Evolutionary conservation across 192 early-diverging fungal species (phyloP).

Genomic region (Rhizophagus prolifer): DNA sequence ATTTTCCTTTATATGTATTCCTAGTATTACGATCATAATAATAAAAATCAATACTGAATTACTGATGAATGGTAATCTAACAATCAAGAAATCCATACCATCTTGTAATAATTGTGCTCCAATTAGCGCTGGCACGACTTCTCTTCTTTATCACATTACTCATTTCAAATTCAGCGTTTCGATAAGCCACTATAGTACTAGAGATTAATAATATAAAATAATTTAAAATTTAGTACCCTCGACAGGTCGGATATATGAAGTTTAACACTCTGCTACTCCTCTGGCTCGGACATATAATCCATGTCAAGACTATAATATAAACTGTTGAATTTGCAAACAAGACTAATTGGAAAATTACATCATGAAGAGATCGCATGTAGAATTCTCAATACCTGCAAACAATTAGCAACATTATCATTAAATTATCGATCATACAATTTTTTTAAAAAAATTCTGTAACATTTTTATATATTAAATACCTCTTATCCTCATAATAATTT

Average conservation of each 20-base stretch:
- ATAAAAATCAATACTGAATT: background rate
- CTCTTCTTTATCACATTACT: conserved; percentile 90
- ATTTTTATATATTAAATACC: no score
- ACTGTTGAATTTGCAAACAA: no score
- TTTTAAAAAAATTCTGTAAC: no score
- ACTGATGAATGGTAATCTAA: conserved; percentile 44
- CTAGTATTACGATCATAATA: conserved; percentile 13
- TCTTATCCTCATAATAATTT: no score
- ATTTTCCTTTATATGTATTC: conserved; percentile 73
- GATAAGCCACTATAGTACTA: background rate
- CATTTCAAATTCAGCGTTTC: conserved; percentile 56
- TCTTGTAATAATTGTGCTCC: conserved; percentile 90
- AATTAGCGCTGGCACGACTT: conserved; percentile 80
- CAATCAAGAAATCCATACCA: conserved; percentile 81
- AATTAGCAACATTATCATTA: no score
- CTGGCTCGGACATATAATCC: background rate
- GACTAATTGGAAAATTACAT: no score
- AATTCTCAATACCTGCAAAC: no score
- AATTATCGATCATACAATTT: no score
- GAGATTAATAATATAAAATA: background rate
- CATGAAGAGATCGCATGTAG: no score
- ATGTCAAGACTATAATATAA: background rate
- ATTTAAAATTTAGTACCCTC: no score
- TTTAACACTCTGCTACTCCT: no score
- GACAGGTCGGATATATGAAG: no score